These are phyloP conservation scores for Fusarium sororula DNA, from an alignment of 2,329 filamentous ascomycete species.

Conservation along the genomic window DNA sequence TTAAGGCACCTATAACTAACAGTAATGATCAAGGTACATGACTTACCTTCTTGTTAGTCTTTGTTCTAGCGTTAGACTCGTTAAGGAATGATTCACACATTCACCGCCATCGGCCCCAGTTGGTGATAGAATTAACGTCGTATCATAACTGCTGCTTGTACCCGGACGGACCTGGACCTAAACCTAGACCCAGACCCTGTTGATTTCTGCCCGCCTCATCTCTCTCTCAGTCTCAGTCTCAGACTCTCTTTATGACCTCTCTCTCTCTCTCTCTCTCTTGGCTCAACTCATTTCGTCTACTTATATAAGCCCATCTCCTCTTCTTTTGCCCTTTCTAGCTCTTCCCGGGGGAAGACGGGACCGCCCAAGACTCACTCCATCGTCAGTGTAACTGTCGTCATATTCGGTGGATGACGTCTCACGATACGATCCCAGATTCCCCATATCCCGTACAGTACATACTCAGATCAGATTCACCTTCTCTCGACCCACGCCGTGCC, in stretches of 20 bases:
- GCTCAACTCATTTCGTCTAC: background rate
- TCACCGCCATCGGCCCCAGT: conserved; percentile 42
- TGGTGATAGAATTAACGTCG: conserved; percentile 32
- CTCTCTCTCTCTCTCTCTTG: background rate
- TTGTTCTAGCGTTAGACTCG: conserved; percentile 7
- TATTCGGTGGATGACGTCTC: conserved; percentile 43
- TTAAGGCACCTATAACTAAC: background rate
- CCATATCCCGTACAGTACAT: conserved; percentile 16
- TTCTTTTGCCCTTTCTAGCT: background rate
- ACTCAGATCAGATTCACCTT: conserved; percentile 23
- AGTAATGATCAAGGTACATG: background rate
- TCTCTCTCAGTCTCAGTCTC: background rate
- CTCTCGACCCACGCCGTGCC: conserved; percentile 35
- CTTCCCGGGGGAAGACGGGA: conserved; percentile 15
- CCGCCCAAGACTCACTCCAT: conserved; percentile 25
- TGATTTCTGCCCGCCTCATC: conserved; percentile 21
- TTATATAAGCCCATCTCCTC: background rate
- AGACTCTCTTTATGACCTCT: background rate
- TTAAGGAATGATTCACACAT: conserved; percentile 38
- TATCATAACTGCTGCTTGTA: conserved; percentile 35
- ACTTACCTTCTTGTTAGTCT: background rate
- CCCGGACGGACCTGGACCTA: conserved; percentile 4
- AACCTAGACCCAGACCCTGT: conserved; percentile 33
- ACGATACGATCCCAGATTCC: conserved; percentile 40
- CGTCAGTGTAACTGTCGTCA: conserved; percentile 35